Base-by-base conservation (phyloP, 768 basidiomycete species). In the Podaxis sp. region DNA sequence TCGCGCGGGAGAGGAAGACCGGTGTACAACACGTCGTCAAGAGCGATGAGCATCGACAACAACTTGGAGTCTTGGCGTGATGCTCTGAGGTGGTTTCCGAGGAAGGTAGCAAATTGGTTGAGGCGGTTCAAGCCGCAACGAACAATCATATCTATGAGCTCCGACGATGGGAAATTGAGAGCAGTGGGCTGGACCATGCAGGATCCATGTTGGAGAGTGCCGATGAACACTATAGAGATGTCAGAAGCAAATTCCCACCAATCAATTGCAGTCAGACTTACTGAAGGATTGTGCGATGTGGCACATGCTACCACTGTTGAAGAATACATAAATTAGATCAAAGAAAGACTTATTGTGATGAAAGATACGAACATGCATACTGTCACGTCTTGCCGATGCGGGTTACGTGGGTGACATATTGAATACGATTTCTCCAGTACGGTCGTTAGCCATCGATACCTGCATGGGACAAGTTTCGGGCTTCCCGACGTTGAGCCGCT, bases 401-500 rank as follows among this genome's bases (percentile, higher is more conserved):
- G 71, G 71, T 80, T 77, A 64, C 72, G 75, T 55, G 87, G 87
- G 66, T 70, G 72, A 62, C 79, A 79, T 58, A 84, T 78, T 63
- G 80, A 78, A 62, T 76, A 71, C 41, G 88, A 84, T 73, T 93
- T 93, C n/a, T 78, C 67, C 56, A 86, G 74, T 2, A 83, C 84
- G n/a, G 82, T 73, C 64, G 83, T 74, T 30, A 93, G 65, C 91
- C 90, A 92, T 30, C 75, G 80, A 66, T 84, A 85, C 67, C 76
- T 88, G 74, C 87, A 87, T 15, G 85, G 89, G 0, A 93, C 87
- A 28, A 92, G 85, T 69, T 91, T 92, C 0, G 91, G 91, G 68
- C 85, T 88, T 54, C 90, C 90, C n/a, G 89, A 91, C 6, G 91
- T 92, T 41, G 90, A 91, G 15, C 91, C 91, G 63, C 87, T 88